Conservation (phyloP, 768 basidiomycete genomes). For the Russula emetica region DNA sequence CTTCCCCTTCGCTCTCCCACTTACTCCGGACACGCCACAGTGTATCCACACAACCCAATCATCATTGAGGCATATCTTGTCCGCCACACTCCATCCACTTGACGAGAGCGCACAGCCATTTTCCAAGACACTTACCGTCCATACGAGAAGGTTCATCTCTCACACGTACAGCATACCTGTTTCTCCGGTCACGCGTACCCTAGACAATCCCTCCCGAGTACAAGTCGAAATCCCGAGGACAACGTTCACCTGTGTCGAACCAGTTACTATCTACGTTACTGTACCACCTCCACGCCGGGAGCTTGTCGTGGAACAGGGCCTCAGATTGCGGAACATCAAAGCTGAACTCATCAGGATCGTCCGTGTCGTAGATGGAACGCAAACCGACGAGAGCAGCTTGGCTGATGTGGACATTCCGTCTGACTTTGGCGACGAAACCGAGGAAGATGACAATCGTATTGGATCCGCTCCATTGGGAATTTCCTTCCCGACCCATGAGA, state of each 20-base stretch:
- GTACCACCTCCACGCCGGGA: conserved; percentile 70
- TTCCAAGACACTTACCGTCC: conserved; percentile 57
- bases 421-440: conserved; percentile 27
- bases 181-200: conserved; percentile 53
- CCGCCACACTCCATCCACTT: conserved; percentile 53
- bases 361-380: conserved; percentile 44
- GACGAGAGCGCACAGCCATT: conserved; percentile 40
- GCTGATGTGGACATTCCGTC: conserved; percentile 27
- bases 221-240: conserved; percentile 69
- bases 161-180: conserved; percentile 53
- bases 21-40: conserved; percentile 76
- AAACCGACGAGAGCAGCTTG: conserved; percentile 15
- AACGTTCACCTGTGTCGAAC: conserved; percentile 65
- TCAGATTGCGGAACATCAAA: conserved; percentile 75
- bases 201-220: conserved; percentile 62
- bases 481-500: conserved; percentile 28
- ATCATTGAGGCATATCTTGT: conserved; percentile 63
- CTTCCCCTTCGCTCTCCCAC: conserved; percentile 77
- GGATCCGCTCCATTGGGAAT: conserved; percentile 36
- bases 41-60: conserved; percentile 75
- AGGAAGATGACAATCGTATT: conserved; percentile 36
- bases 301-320: conserved; percentile 61
- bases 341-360: conserved; percentile 71
- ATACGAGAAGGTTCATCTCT: conserved; percentile 70
- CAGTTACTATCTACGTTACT: conserved; percentile 74